phyloP scores from a whole-genome alignment of 1,139 yeast genomes.

The Nadsonia commutata region DNA sequence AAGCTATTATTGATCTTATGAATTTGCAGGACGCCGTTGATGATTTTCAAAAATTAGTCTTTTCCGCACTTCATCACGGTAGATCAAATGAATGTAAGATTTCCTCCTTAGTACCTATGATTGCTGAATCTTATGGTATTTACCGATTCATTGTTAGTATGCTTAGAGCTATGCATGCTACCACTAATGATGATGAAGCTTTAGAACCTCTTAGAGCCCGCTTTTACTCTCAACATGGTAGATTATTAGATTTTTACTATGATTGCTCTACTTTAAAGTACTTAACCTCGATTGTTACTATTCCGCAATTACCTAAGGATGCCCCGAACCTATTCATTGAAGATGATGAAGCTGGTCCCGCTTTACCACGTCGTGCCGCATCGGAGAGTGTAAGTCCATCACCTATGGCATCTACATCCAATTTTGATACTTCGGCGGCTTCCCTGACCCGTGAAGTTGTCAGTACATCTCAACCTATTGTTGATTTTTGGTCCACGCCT shows the following conservation, averaged over 20 bases:
- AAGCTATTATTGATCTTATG: slow-evolving; percentile 75
- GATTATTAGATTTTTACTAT: slow-evolving; percentile 73
- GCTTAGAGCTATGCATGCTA: slow-evolving; percentile 77
- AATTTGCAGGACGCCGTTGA: slow-evolving; percentile 75
- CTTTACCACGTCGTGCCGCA: slow-evolving; percentile 32
- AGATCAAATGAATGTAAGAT: slow-evolving; percentile 67
- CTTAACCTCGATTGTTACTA: slow-evolving; percentile 67
- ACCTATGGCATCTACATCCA: slow-evolving; percentile 16
- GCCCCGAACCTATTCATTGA: slow-evolving; percentile 53
- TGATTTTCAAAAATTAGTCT: slow-evolving; percentile 61
- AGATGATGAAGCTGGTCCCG: slow-evolving; percentile 27
- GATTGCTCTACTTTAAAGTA: slow-evolving; percentile 81
- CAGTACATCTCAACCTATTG: slow-evolving; percentile 21
- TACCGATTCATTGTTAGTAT: slow-evolving; percentile 79
- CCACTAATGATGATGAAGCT: slow-evolving; percentile 66
- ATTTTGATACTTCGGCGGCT: slow-evolving; percentile 14
- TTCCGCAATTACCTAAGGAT: slow-evolving; percentile 64
- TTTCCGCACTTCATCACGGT: slow-evolving; percentile 55
- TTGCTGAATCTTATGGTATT: slow-evolving; percentile 88
- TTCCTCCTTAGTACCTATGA: slow-evolving; percentile 78
- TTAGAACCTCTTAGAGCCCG: slow-evolving; percentile 60
- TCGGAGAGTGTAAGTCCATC: slow-evolving; percentile 14
- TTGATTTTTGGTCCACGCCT: slow-evolving; percentile 35
- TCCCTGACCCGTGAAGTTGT: slow-evolving; percentile 9
- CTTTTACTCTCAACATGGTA: slow-evolving; percentile 64